These are phyloP conservation scores for Colletotrichum sojae DNA, from an alignment of 2,329 filamentous ascomycete species.

Conservation along the genomic window DNA sequence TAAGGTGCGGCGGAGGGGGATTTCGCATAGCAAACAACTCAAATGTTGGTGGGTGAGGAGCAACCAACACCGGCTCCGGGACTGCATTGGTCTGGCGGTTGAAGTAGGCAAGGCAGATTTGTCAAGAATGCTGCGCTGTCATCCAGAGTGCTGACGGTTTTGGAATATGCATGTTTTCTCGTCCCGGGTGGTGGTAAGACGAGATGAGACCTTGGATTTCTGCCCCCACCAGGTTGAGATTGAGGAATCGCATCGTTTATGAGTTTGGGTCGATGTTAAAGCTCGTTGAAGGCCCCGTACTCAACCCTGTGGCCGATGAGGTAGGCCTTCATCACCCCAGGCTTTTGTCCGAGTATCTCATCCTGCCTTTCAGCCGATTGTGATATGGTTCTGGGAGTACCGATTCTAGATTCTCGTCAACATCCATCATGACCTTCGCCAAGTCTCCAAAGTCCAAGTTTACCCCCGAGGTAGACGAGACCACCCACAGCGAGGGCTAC, in stretches of 20 bases:
- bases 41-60: too few relatives aligned
- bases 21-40: background rate
- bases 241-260: too few relatives aligned
- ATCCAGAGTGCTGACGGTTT: slow-evolving; percentile 6
- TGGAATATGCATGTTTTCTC: slow-evolving; percentile 22
- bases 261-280: too few relatives aligned
- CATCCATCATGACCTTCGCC: slow-evolving; percentile 3
- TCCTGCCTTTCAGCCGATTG: background rate
- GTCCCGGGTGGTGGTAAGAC: too few relatives aligned
- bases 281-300: background rate
- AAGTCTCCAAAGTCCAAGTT: slow-evolving; percentile 1
- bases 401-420: background rate
- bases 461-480: slow-evolving; percentile 2
- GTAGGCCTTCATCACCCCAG: background rate
- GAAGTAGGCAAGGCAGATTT: slow-evolving; percentile 23
- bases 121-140: background rate
- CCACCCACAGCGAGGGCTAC: background rate
- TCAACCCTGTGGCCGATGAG: background rate
- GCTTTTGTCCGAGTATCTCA: background rate
- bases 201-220: too few relatives aligned
- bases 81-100: background rate
- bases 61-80: background rate
- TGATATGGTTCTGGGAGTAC: background rate
- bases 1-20: background rate
- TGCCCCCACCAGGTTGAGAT: too few relatives aligned